A percentile compares a stretch with the other conserved stretches of the same genome.
phyloP scores from a whole-genome alignment of 768 basidiomycete genomes.

The Clitopilus passeckerianus region DNA sequence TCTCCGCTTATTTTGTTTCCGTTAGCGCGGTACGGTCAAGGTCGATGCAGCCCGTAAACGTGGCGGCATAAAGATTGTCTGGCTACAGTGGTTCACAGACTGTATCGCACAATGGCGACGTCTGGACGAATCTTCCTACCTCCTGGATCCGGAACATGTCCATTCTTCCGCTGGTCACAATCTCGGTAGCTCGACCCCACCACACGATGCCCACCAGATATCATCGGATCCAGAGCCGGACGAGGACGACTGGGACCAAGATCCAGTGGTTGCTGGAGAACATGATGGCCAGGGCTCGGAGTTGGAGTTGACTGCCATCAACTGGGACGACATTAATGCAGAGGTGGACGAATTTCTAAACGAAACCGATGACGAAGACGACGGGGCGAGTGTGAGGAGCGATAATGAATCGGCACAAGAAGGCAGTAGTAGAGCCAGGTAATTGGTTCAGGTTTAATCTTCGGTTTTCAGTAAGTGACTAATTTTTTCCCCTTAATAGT shows the following conservation, averaged over 20 bases:
- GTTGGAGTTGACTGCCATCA: conserved; percentile 56
- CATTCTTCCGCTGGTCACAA: conserved; percentile 32
- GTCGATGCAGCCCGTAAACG: conserved; percentile 77
- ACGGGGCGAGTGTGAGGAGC: conserved; percentile 36
- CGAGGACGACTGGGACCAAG: conserved; percentile 61
- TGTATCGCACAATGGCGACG: conserved; percentile 84
- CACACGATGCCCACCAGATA: conserved; percentile 39
- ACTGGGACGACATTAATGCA: conserved; percentile 81
- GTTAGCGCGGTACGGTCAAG: conserved; percentile 85
- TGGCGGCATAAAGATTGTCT: conserved; percentile 80
- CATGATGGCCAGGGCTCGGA: conserved; percentile 9
- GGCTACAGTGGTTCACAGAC: conserved; percentile 86
- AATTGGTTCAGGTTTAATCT: conserved; percentile 5
- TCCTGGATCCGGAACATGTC: conserved; percentile 39
- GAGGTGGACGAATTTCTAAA: conserved; percentile 88
- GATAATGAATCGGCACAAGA: conserved; percentile 46
- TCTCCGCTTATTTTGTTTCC: not conserved
- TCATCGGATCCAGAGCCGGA: conserved; percentile 68
- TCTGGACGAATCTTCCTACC: conserved; percentile 74
- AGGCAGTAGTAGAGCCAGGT: conserved; percentile 32
- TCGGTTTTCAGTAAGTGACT: not conserved
- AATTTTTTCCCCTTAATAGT: conserved; percentile 10
- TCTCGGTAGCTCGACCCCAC: conserved; percentile 28
- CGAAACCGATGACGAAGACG: conserved; percentile 67
- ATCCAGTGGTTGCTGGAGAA: conserved; percentile 25